phyloP scores from a whole-genome alignment of 768 basidiomycete genomes.

The Pleurotus giganteus region DNA sequence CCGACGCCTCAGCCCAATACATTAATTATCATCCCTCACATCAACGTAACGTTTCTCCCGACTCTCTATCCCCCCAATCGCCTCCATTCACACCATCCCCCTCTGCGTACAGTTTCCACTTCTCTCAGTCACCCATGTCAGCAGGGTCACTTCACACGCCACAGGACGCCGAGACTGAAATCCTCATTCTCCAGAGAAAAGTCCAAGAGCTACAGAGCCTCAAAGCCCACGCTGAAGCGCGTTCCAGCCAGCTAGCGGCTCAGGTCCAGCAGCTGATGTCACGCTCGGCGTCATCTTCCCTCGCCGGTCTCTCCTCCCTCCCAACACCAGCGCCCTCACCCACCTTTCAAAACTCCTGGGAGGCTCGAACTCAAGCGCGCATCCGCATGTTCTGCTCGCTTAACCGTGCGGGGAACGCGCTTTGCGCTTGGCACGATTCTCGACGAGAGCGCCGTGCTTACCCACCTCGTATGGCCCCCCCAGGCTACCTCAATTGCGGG shows the following conservation, averaged over 20 bases:
- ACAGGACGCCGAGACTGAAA: conserved; percentile 44
- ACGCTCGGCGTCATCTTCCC: conserved; percentile 11
- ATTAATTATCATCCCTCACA: conserved; percentile 24
- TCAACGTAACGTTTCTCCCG: conserved; percentile 36
- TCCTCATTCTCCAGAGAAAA: conserved; percentile 51
- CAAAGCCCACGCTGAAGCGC: conserved; percentile 47
- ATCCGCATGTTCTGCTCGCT: conserved; percentile 71
- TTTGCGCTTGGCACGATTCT: conserved; percentile 90
- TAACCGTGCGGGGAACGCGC: conserved; percentile 84
- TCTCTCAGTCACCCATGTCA: conserved; percentile 18
- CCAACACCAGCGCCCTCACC: conserved; percentile 36
- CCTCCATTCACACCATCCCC: conserved; percentile 26
- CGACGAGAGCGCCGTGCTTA: conserved; percentile 75
- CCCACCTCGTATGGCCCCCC: conserved; percentile 79
- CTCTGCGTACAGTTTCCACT: conserved; percentile 18
- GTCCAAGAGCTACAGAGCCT: conserved; percentile 65
- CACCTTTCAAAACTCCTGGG: conserved; percentile 64
- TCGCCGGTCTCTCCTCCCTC: conserved; percentile 21
- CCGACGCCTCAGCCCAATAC: conserved; percentile 13
- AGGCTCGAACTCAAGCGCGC: conserved; percentile 70
- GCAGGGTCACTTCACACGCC: conserved; percentile 22
- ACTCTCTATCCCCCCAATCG: conserved; percentile 35
- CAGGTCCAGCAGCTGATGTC: conserved; percentile 26
- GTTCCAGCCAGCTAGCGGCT: conserved; percentile 45
- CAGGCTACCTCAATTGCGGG: conserved; percentile 79